These are phyloP conservation scores for Posidonia australis DNA, from an alignment of 106 monocot genomes.

Conservation along the genomic window DNA sequence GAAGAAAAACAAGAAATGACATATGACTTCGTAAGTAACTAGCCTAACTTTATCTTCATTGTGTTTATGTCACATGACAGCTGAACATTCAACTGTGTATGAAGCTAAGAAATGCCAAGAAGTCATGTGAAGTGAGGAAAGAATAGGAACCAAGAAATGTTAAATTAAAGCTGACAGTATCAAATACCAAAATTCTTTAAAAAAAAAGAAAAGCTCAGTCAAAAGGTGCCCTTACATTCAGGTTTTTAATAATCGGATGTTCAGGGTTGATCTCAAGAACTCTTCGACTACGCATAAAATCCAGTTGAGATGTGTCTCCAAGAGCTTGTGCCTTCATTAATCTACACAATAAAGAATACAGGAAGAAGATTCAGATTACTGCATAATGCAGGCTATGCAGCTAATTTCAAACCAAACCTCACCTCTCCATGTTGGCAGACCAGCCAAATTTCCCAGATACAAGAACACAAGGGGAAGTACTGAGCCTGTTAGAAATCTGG, in stretches of 20 bases:
- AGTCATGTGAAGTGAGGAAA: too few species aligned
- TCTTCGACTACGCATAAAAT: constrained; percentile 87
- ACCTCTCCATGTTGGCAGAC: constrained; percentile 99
- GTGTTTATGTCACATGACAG: too few species aligned
- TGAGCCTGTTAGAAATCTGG: constrained; percentile 83
- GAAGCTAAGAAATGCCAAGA: too few species aligned
- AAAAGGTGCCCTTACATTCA: constrained; percentile 40
- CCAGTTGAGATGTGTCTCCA: constrained; percentile 63
- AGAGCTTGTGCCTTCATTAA: constrained; percentile 87
- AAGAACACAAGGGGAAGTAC: constrained; percentile 85
- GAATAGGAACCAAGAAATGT: too few species aligned
- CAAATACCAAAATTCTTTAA: background rate
- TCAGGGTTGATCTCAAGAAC: constrained; percentile 96
- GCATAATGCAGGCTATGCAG: too few species aligned
- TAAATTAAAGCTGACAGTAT: background rate
- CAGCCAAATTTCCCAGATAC: constrained; percentile 96
- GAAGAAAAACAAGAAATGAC: too few species aligned
- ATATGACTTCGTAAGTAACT: too few species aligned
- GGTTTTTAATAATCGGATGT: constrained; percentile 71
- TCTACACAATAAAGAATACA: constrained; percentile 22
- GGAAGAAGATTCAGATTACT: background rate
- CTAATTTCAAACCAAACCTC: background rate
- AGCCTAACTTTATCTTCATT: too few species aligned
- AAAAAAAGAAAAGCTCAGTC: background rate
- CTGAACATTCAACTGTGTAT: too few species aligned